Evolutionary conservation across 1,284 basidiomycete species (phyloP), one percentile per base, ranked within the genome.

Genomic region (Rhodotorula sp.): DNA sequence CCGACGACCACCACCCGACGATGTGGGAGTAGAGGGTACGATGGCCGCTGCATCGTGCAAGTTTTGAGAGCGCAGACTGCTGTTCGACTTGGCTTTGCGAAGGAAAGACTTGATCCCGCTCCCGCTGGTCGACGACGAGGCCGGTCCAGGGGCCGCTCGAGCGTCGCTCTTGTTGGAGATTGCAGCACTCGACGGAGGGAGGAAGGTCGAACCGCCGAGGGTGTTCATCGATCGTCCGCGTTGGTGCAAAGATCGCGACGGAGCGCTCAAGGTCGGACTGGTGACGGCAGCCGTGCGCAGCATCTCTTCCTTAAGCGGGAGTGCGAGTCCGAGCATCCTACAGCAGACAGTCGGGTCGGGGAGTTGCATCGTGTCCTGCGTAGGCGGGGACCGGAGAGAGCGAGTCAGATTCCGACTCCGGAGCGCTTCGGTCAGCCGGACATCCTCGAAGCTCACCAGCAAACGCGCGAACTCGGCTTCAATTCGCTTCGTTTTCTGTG

Each of bases 321-420:
- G 62, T 23, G 69, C 63, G 26, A 76, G 68, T 3, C 66, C 64
- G 62, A 67, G 70, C 75, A 76, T 76, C 43, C 70, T 72, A 18
- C 10, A 56, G 3, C 72, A 67, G 1, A 76, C 75, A 10, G 64
- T 64, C 3, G 31, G 59, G 52, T 69, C 70, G 3, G 75, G 72
- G 0, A 76, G 62, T 28, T 76, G 70, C 75, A 76, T 74, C 34
- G 59, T 72, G 50, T 76, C 70, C 74, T 76, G 59, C 38, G 31
- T n/a, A n/a, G n/a, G 23, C 0, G 18, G 21, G 1, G 5, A 26
- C 15, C 43, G 26, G 3, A 6, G 14, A 14, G 38, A 45, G 14
- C 10, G 12, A 12, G 28, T 8, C 4, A 5, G 31, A 3, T 14
- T 47, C 18, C n/a, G 3, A 45, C 23, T 6, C 10, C 10, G 4